Percentiles rank a stretch among this genome's conserved stretches.
Conservation (phyloP, 805 yeast species). For the Komagataella ulmi region DNA sequence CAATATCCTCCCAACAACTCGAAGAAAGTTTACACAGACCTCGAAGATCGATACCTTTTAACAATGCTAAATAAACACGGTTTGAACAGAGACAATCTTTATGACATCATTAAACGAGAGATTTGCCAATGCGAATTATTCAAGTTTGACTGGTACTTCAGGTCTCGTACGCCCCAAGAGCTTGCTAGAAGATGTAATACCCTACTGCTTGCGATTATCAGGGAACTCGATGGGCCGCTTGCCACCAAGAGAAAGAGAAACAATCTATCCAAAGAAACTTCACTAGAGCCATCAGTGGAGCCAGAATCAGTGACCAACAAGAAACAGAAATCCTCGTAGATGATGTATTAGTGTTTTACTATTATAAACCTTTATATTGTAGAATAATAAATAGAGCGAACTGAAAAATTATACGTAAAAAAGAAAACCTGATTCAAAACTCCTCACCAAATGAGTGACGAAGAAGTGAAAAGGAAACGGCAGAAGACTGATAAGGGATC, state of each 20-base stretch:
- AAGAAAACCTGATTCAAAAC: neutral
- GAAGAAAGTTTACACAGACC: constrained; percentile 52
- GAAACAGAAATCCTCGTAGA: neutral
- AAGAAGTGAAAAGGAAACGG: neutral
- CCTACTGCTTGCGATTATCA: constrained; percentile 49
- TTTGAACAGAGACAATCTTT: constrained; percentile 39
- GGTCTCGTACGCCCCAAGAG: constrained; percentile 61
- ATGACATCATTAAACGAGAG: constrained; percentile 54
- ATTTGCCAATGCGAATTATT: constrained; percentile 45
- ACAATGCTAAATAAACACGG: constrained; percentile 55
- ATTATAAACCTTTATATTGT: neutral
- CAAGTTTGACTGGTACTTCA: constrained; percentile 61
- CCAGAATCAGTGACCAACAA: neutral
- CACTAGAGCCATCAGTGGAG: neutral
- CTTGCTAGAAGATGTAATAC: constrained; percentile 59
- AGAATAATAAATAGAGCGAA: neutral
- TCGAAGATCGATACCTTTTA: constrained; percentile 60
- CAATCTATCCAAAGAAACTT: neutral
- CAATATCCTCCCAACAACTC: constrained; percentile 71
- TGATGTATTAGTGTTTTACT: neutral
- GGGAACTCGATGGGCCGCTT: constrained; percentile 55
- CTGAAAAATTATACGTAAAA: neutral
- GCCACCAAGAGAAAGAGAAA: constrained; percentile 31
- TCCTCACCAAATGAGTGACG: neutral
- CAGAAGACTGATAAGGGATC: neutral